A percentile compares a stretch with the other conserved stretches of the same genome.
Conservation (phyloP, 345 rosid genomes). For the thale cress (Arabidopsis thaliana) region TAIR10.1 NC_003070.9:4437501-4438000, state of each 20-base stretch:
- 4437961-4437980: constrained; percentile 9
- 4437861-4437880: constrained; percentile 93
- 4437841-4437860: constrained; percentile 71
- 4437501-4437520: constrained; percentile 98
- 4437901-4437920: constrained; percentile 54
- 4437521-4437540: constrained; percentile 96
- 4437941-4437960: not conserved
- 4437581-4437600: constrained; percentile 12
- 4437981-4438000: constrained; percentile 1
- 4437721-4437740: constrained; percentile 76
- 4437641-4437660: constrained; percentile 83
- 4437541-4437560: not conserved
- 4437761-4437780: constrained; percentile 17
- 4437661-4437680: constrained; percentile 96
- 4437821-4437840: constrained; percentile 82
- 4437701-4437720: constrained; percentile 90
- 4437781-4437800: constrained; percentile 5
- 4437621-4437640: constrained; percentile 77
- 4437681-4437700: constrained; percentile 89
- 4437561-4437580: constrained; percentile 23
- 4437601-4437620: not conserved
- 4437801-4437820: constrained; percentile 60
- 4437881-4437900: constrained; percentile 69
- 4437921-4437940: constrained; percentile 14
- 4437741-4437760: constrained; percentile 65